Percentiles rank a stretch among this genome's conserved stretches.
These are phyloP conservation scores for Allantophomopsis lycopodina DNA, from an alignment of 2,329 filamentous ascomycete genomes.

Conservation along the genomic window DNA sequence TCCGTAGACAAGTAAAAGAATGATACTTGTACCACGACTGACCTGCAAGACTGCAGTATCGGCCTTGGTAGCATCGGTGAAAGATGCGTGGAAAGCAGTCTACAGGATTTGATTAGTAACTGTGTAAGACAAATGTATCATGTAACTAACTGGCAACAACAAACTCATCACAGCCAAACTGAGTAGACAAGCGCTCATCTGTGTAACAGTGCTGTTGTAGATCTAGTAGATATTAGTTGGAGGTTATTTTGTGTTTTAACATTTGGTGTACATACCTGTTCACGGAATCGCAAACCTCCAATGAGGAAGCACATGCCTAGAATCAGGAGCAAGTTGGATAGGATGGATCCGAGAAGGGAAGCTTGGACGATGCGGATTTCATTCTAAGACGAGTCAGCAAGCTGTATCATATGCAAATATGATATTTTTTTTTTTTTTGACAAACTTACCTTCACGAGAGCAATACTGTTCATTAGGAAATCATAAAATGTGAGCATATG, in stretches of 20 bases:
- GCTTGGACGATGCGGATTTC: slow-evolving; percentile 89
- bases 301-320: slow-evolving; percentile 85
- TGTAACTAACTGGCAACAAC: slow-evolving; percentile 52
- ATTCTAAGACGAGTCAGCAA: slow-evolving; percentile 31
- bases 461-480: slow-evolving; percentile 41
- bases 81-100: slow-evolving; percentile 89
- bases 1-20: slow-evolving; percentile 68
- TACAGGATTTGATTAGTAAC: slow-evolving; percentile 16
- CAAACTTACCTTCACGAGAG: slow-evolving; percentile 47
- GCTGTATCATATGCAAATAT: background rate
- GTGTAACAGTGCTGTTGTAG: slow-evolving; percentile 89
- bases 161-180: slow-evolving; percentile 85
- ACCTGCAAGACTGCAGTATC: slow-evolving; percentile 66
- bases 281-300: slow-evolving; percentile 73
- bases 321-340: slow-evolving; percentile 79
- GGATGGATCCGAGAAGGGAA: slow-evolving; percentile 76
- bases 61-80: slow-evolving; percentile 38
- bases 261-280: slow-evolving; percentile 44
- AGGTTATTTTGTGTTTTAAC: background rate
- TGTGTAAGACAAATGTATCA: background rate
- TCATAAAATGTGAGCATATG: slow-evolving; percentile 21
- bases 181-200: slow-evolving; percentile 89
- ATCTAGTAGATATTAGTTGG: slow-evolving; percentile 33
- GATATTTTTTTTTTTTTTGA: background rate
- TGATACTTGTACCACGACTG: slow-evolving; percentile 77